phyloP scores from a whole-genome alignment of 257 asterid species.

The Ajuga chamaepitys region DNA sequence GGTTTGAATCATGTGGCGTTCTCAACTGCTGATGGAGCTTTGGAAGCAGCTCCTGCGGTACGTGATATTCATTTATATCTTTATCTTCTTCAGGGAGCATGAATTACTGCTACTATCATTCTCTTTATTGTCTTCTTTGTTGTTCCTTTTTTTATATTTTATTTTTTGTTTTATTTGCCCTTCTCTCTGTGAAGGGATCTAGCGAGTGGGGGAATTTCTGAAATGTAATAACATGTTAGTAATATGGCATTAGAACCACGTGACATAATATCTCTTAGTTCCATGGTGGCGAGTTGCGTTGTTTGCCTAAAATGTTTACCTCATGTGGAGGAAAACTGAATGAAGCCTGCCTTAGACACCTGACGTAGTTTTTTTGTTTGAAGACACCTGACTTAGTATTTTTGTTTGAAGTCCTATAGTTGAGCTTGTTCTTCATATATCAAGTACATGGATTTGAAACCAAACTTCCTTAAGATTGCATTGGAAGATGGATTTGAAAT shows the following conservation, averaged over 20 bases:
- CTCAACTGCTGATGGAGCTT: slow-evolving; percentile 98
- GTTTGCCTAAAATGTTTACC: too few relatives aligned
- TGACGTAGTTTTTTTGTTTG: too few relatives aligned
- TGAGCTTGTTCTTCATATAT: not conserved
- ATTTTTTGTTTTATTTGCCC: too few relatives aligned
- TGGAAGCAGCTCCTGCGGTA: slow-evolving; percentile 98
- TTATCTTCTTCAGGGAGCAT: slow-evolving; percentile 3
- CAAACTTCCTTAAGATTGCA: too few relatives aligned
- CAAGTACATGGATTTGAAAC: too few relatives aligned
- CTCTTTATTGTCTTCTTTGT: not conserved
- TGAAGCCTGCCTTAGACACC: too few relatives aligned
- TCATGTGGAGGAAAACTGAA: too few relatives aligned
- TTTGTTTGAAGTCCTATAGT: not conserved
- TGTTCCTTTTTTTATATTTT: not conserved
- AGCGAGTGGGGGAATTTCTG: not conserved
- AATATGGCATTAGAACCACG: not conserved
- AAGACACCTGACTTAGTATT: not conserved
- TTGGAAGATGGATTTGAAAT: too few relatives aligned
- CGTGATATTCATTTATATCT: slow-evolving; percentile 13
- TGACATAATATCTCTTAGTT: not conserved
- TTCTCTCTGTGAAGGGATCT: too few relatives aligned
- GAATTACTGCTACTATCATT: not conserved
- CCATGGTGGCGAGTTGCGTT: too few relatives aligned
- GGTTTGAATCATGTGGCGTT: slow-evolving; percentile 69
- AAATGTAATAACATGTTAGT: not conserved